Evolutionary conservation across 768 basidiomycete genomes (phyloP).

Genomic region (Dacryopinax spathularia): DNA sequence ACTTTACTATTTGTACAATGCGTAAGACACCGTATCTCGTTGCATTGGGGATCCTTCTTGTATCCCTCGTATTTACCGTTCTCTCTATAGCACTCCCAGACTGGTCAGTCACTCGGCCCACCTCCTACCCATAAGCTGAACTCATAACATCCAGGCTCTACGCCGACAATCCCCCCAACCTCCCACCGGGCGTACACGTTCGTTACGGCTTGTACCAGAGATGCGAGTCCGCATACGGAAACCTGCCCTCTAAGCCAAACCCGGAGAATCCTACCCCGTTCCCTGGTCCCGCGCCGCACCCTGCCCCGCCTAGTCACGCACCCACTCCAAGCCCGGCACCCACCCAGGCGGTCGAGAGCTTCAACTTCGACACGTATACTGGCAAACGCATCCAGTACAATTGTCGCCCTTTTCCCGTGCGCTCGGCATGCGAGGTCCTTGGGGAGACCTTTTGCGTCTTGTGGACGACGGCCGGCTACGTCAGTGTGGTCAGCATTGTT

Average conservation of each 20-base stretch:
- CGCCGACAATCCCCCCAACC: background rate
- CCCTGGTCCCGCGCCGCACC: background rate
- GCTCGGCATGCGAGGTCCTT: background rate
- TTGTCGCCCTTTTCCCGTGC: background rate
- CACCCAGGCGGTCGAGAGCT: background rate
- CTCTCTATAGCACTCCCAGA: background rate
- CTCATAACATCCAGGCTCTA: background rate
- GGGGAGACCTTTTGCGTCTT: background rate
- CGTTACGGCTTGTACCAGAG: background rate
- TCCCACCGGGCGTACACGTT: background rate
- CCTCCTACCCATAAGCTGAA: background rate
- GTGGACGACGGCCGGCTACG: background rate
- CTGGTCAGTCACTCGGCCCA: background rate
- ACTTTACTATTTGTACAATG: too few relatives aligned
- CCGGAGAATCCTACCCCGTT: background rate
- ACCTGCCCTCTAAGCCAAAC: background rate
- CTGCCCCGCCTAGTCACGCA: background rate
- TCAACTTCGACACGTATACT: background rate
- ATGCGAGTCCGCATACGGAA: background rate
- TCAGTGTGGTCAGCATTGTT: background rate
- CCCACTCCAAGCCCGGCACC: background rate
- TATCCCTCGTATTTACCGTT: background rate
- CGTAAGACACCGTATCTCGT: background rate
- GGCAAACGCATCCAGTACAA: background rate
- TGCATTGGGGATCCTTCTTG: background rate